Conservation (phyloP, 495 filamentous ascomycete species). For the Trichoderma asperelloides region DNA sequence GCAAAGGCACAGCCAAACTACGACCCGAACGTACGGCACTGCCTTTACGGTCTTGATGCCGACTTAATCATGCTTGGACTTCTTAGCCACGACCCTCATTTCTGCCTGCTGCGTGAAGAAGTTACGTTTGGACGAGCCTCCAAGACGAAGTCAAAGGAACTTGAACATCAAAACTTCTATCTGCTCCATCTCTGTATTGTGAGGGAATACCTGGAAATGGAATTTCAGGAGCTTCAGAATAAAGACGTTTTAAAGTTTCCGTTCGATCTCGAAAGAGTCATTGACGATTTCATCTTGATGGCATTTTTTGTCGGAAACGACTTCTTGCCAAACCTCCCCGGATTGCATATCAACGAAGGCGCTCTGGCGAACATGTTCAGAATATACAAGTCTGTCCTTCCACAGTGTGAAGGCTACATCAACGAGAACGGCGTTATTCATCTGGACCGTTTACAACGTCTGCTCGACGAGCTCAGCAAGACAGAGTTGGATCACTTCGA, state of each 20-base stretch:
- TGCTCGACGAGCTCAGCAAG: constrained; percentile 70
- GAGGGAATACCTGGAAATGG: constrained; percentile 89
- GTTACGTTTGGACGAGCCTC: constrained; percentile 89
- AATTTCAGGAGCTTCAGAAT: constrained; percentile 87
- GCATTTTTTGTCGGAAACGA: constrained; percentile 99
- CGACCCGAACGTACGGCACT: constrained; percentile 92
- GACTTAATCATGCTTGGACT: constrained; percentile 98
- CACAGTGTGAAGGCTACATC: constrained; percentile 87
- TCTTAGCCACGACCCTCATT: constrained; percentile 95
- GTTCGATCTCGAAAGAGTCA: constrained; percentile 92
- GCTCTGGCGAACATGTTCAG: constrained; percentile 94
- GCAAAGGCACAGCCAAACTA: constrained; percentile 92
- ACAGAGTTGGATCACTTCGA: constrained; percentile 91
- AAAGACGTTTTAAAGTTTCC: constrained; percentile 64
- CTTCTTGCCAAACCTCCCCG: constrained; percentile 93
- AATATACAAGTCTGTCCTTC: constrained; percentile 85
- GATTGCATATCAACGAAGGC: constrained; percentile 97
- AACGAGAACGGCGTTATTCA: constrained; percentile 93
- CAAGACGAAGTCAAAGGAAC: constrained; percentile 81
- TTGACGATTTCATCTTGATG: constrained; percentile 99
- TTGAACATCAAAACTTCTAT: constrained; percentile 99
- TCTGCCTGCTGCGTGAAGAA: constrained; percentile 93
- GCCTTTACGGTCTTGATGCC: constrained; percentile 93
- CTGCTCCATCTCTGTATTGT: constrained; percentile 96
- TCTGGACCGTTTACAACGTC: constrained; percentile 61